Percentiles rank a stretch among this genome's conserved stretches.
Evolutionary conservation across 768 basidiomycete species (phyloP).

Genomic region (Suillus ampliporus): DNA sequence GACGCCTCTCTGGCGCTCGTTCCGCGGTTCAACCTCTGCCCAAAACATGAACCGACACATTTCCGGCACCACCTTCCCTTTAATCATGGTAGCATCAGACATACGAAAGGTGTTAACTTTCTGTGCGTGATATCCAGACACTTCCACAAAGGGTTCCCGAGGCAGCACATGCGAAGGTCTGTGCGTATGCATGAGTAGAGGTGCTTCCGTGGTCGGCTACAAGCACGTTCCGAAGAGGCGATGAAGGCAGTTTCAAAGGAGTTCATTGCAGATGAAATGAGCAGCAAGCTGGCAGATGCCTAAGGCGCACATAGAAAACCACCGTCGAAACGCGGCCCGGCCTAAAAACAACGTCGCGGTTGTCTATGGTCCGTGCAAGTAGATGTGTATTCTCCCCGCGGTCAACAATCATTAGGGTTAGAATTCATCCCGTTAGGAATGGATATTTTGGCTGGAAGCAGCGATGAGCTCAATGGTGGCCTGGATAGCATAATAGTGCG

Average conservation of each 20-base stretch:
- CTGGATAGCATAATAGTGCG: conserved; percentile 26
- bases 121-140: conserved; percentile 25
- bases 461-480: conserved; percentile 37
- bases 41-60: conserved; percentile 43
- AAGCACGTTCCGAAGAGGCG: conserved; percentile 61
- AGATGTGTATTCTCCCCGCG: conserved; percentile 32
- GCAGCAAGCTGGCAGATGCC: conserved; percentile 24
- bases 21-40: conserved; percentile 16
- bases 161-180: conserved; percentile 54
- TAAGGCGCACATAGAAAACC: conserved; percentile 18
- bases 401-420: conserved; percentile 63
- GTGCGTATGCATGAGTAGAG: conserved; percentile 39
- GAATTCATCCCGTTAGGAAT: conserved; percentile 54
- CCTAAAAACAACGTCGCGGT: conserved; percentile 26
- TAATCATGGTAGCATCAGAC: conserved; percentile 25
- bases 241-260: conserved; percentile 38
- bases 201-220: conserved; percentile 27
- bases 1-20: conserved; percentile 54
- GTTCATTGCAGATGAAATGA: conserved; percentile 46
- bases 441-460: conserved; percentile 58
- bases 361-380: conserved; percentile 28
- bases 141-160: conserved; percentile 52
- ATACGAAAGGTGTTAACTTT: conserved; percentile 33
- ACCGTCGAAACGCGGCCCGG: conserved; percentile 16
- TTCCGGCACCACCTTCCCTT: conserved; percentile 58